Evolutionary conservation across 1,284 basidiomycete genomes (phyloP).

Genomic region (Limonomyces culmigenus): DNA sequence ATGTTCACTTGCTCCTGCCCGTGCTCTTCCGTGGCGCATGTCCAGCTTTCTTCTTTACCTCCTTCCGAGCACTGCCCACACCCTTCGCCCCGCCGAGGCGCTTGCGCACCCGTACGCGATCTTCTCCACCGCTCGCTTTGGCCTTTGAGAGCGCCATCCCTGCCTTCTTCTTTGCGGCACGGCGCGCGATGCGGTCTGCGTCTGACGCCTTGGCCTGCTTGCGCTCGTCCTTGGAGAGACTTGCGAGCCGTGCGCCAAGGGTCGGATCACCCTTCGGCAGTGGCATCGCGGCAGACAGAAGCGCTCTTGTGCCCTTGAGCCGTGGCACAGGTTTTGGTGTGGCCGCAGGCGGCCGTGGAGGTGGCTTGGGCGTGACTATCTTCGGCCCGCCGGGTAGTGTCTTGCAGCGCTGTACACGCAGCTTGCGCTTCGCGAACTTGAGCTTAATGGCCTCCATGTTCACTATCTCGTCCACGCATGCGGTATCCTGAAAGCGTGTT

Average conservation of each 20-base stretch:
- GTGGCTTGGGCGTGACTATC: slow-evolving; percentile 1
- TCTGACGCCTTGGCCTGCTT: slow-evolving; percentile 69
- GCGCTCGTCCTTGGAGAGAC: slow-evolving; percentile 72
- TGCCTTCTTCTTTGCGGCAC: slow-evolving; percentile 79
- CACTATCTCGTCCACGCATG: slow-evolving; percentile 80
- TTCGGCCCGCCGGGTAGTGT: slow-evolving; percentile 22
- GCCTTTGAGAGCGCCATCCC: too few relatives aligned
- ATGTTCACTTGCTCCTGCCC: too few relatives aligned
- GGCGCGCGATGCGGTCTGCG: slow-evolving; percentile 61
- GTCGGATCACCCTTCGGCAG: slow-evolving; percentile 65
- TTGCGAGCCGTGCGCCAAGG: slow-evolving; percentile 61
- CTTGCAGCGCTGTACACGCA: slow-evolving; percentile 79
- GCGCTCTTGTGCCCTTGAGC: too few relatives aligned
- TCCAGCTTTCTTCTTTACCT: too few relatives aligned
- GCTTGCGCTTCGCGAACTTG: slow-evolving; percentile 79
- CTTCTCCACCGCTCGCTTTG: too few relatives aligned
- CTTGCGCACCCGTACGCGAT: too few relatives aligned
- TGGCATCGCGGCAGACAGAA: slow-evolving; percentile 11
- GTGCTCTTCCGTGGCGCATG: too few relatives aligned
- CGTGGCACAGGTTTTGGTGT: too few relatives aligned
- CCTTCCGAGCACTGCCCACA: too few relatives aligned
- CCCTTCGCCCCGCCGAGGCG: too few relatives aligned
- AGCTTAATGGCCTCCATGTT: slow-evolving; percentile 59
- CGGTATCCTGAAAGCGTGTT: slow-evolving; percentile 43
- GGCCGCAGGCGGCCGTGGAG: too few relatives aligned